Evolutionary conservation across 148 eudicot genomes (phyloP), one percentile per base, ranked within the genome.

Genomic region (Camellia granthamiana): DNA sequence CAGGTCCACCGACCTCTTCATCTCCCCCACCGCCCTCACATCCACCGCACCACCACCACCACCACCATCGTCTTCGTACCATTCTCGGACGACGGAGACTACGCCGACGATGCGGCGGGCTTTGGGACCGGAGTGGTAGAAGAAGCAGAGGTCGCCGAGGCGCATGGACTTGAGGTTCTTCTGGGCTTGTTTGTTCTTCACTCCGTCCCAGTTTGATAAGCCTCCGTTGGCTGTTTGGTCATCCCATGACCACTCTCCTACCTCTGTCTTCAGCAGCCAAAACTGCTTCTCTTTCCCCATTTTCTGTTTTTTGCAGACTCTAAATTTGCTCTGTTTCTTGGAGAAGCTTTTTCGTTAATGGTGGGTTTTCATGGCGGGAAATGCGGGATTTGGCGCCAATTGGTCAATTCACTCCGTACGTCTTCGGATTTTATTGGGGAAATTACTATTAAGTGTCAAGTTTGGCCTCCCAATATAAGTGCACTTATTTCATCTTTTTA

Each of bases 191-290:
- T 91, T 92, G 92, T 92, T 94, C 51, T 88, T 91, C 7, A 96
- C 99, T 0, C 99, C 97, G 76, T 95, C 97, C 99, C 99, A 95
- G 12, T 89, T 92, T 1, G 94, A 84, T 1, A 88, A 62, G 5
- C 93, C 97, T 0, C 75, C 86, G 77, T 95, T 95, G 62, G 93
- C 79, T 0, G 84, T 70, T 86, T 95, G 97, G 75, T 95, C 97
- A 4, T 87, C 92, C 99, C 99, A 95, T 18, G 99, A 95, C 99
- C 99, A 95, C 74, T 90, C 93, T 6, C 89, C 89, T 56, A 90
- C 85, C 76, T 95, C 99, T 23, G 99, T 93, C 81, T 95, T 95
- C 83, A 95, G 71, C 49, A 95, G 84, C 99, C 99, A 95, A 83
- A 88, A 88, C 16, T 85, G 85, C 19, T 78, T 78, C 47, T 83